Percentiles rank a stretch among this genome's conserved stretches.
Evolutionary conservation across 2,329 filamentous ascomycete species (phyloP).

Genomic region (Phialocephala subalpina): DNA sequence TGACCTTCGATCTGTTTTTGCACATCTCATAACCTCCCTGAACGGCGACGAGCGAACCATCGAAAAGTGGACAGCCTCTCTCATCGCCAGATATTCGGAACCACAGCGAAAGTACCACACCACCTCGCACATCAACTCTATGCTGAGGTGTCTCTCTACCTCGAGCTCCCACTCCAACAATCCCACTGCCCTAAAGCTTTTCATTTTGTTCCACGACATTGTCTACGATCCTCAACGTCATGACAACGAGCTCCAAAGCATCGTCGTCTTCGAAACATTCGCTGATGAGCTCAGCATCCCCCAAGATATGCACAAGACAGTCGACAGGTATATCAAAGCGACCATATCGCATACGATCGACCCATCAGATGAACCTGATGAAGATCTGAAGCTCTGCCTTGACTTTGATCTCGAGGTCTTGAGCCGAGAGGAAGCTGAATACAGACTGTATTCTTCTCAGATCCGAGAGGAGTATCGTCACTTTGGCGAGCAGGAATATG

Average conservation of each 20-base stretch:
- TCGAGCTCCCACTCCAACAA: not conserved
- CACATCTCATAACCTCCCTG: not conserved
- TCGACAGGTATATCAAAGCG: not conserved
- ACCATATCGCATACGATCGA: not conserved
- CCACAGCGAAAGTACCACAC: not conserved
- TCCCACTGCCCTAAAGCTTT: not conserved
- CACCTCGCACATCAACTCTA: not conserved
- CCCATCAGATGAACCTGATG: not conserved
- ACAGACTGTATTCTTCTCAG: not conserved
- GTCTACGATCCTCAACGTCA: not conserved
- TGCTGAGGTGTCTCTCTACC: not conserved
- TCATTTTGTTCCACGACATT: not conserved
- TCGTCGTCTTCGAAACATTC: not conserved
- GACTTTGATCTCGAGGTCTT: not conserved
- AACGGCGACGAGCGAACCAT: not conserved
- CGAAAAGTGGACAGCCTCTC: not conserved
- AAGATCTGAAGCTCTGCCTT: not conserved
- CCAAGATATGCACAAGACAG: not conserved
- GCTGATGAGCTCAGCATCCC: not conserved
- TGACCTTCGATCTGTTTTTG: not conserved
- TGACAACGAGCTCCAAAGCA: not conserved
- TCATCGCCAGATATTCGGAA: not conserved
- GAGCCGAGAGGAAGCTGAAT: not conserved
- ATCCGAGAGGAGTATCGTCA: not conserved
- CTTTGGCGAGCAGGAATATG: not conserved